Evolutionary conservation across 495 filamentous ascomycete species (phyloP).

Genomic region (Rostrohypoxylon terebratum): DNA sequence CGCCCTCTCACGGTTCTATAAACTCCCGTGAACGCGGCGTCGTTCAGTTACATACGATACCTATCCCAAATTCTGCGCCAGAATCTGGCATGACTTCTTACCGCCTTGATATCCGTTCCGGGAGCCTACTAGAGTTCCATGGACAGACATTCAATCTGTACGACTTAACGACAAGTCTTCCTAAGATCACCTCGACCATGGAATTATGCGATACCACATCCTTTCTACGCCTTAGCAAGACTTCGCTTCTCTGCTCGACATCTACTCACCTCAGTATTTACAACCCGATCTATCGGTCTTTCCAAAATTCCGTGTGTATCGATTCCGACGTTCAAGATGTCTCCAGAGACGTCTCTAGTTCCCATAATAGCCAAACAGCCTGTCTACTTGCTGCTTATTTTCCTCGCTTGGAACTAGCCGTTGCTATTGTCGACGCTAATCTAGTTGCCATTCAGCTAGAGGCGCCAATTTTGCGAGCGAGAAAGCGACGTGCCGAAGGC

Average conservation of each 20-base stretch:
- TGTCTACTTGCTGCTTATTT: slow-evolving; percentile 70
- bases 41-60: slow-evolving; percentile 45
- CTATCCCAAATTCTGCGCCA: slow-evolving; percentile 25
- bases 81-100: slow-evolving; percentile 45
- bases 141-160: slow-evolving; percentile 61
- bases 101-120: slow-evolving; percentile 67
- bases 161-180: slow-evolving; percentile 62
- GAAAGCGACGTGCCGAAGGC: slow-evolving; percentile 72
- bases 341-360: slow-evolving; percentile 32
- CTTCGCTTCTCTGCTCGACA: slow-evolving; percentile 61
- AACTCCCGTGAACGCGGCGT: slow-evolving; percentile 39
- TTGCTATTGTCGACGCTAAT: slow-evolving; percentile 67
- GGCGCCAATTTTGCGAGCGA: slow-evolving; percentile 65
- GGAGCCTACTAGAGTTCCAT: slow-evolving; percentile 65
- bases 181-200: slow-evolving; percentile 56
- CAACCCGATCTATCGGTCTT: slow-evolving; percentile 74
- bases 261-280: slow-evolving; percentile 63
- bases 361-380: slow-evolving; percentile 8
- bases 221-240: slow-evolving; percentile 65
- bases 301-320: slow-evolving; percentile 66
- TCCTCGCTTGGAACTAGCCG: slow-evolving; percentile 69
- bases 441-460: slow-evolving; percentile 74
- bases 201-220: slow-evolving; percentile 55
- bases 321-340: slow-evolving; percentile 39
- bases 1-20: slow-evolving; percentile 41